Evolutionary conservation across 495 filamentous ascomycete species (phyloP), one percentile per base, ranked within the genome.

Genomic region (Penicillium cinerascens): DNA sequence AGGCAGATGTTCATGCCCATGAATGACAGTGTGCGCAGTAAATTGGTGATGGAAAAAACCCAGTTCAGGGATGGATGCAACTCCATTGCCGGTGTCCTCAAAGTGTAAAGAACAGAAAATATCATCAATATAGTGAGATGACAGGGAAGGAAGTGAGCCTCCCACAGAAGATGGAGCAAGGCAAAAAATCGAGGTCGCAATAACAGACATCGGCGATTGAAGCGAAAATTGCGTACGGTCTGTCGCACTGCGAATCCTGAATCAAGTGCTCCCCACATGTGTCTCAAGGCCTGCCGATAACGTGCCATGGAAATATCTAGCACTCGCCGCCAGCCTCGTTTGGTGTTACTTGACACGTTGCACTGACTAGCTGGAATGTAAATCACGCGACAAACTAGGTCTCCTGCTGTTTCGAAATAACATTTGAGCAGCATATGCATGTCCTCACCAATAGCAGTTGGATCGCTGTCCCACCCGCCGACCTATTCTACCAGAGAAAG

Each of bases 361-460:
- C 80, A 85, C 49, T 86, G 83, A 59, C 84, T 87, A 38, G 83
- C 83, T 1, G 85, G 82, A 51, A 79, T 77, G 57, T 80, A 66
- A 16, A 88, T 70, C 8, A 70, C 60, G 16, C 60, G 64, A 6
- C 64, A 64, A 16, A 81, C 77, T 33, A 88, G 49, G 53, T 85
- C 81, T 7, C 84, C 84, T 25, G 81, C 82, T 1, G 85, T 75
- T 4, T 82, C 82, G 48, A 87, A 87, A 67, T 87, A 88, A 70
- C 84, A 88, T 67, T 88, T 87, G 43, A 87, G 70, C 51, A 86
- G 82, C 85, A 87, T 88, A 67, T 88, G 85, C 63, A 88, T 68
- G 56, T 88, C 85, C 62, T 88, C 85, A 43, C 85, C 85, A 51
- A 88, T 87, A 10, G 84, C 82, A 29, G 83, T 82, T 5, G 80